Conservation (phyloP, 345 rosid species). For the Boechera stricta region DNA sequence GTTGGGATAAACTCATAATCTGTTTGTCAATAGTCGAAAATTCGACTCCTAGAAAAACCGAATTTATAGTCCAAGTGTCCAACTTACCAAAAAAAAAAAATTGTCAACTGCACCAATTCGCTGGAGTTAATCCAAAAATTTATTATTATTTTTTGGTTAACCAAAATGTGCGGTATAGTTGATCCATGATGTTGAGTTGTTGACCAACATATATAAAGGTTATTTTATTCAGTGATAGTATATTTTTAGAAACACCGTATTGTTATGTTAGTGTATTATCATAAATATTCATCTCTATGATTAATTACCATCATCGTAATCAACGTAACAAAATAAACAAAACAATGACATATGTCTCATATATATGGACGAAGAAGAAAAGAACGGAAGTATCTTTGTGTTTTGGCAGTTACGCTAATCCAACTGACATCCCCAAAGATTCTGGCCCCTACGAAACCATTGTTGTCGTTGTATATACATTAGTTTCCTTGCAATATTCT, state of each 20-base stretch:
- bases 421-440: slow-evolving; percentile 35
- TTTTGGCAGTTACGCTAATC: slow-evolving; percentile 38
- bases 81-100: background rate
- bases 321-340: slow-evolving; percentile 23
- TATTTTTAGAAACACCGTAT: background rate
- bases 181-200: slow-evolving; percentile 4
- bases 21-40: background rate
- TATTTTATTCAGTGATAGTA: background rate
- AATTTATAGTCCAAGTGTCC: background rate
- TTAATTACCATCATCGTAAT: slow-evolving; percentile 19
- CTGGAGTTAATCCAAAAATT: background rate
- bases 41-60: background rate
- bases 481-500: background rate
- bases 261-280: background rate
- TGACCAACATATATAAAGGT: slow-evolving; percentile 1
- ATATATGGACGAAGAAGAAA: slow-evolving; percentile 19
- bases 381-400: slow-evolving; percentile 35
- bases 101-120: background rate
- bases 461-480: background rate
- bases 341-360: background rate
- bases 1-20: background rate
- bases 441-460: slow-evolving; percentile 32
- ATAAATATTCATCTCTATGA: background rate
- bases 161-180: background rate
- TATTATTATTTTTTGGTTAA: background rate